Evolutionary conservation across 306 rosid genomes (phyloP), one percentile per base, ranked within the genome.

Genomic region (Senna tora): DNA sequence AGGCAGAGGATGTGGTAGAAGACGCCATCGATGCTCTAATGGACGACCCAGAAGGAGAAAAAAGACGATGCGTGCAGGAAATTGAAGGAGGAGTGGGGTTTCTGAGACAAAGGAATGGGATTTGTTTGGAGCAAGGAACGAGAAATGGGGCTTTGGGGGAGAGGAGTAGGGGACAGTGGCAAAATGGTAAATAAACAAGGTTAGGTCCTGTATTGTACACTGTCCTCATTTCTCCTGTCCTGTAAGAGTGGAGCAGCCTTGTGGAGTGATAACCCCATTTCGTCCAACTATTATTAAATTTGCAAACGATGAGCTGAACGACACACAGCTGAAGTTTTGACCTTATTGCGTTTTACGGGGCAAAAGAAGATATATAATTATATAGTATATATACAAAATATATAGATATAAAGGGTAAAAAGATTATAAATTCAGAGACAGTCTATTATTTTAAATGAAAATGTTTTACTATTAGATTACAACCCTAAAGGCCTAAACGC

Each of bases 21-120:
- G 87, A 74, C 8, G 91, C 84, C 93, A 88, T 85, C 12, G 96
- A 83, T 11, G 92, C 80, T 68, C 38, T 79, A 77, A 55, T 76
- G 21, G 47, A 49, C 32, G 80, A 74, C 36, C 84, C 77, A 33
- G 71, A 65, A 14, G 94, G 67, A 58, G 72, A 73, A 47, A 6
- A 53, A 43, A 66, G 43, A 13, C 10, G 67, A 6, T 67, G 70
- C 67, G 71, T 75, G 55, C 17, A 74, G 61, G 77, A 59, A 76
- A 65, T 62, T 4, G 72, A 43, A 58, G 57, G 69, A 56, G 46
- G 10, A 42, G 43, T 10, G 17, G 72, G 41, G 16, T 19, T 77
- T 32, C 43, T 72, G 25, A 75, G 82, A 65, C 79, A 36, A 4
- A 71, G 67, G 63, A 20, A 79, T 20, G 15, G 69, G 17, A 46